phyloP scores from a whole-genome alignment of 257 asterid genomes.

The Plectranthus barbatus region DNA sequence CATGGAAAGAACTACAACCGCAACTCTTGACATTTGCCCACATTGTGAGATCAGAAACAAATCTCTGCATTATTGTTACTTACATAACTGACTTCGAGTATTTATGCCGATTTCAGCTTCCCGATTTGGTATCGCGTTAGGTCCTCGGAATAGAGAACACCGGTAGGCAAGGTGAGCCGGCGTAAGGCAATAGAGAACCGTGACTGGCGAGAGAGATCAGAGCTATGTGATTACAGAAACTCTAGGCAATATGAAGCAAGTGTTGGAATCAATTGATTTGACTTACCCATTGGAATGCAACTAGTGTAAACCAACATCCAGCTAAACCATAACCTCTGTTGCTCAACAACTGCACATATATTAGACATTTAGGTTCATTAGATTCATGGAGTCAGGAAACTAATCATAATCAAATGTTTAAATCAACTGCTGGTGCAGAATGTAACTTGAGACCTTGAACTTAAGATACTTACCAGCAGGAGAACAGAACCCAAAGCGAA shows the following conservation, averaged over 20 bases:
- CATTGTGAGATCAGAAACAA: background rate
- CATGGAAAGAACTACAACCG: background rate
- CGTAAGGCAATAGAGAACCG: slow-evolving; percentile 64
- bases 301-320: slow-evolving; percentile 85
- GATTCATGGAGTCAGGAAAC: too few relatives aligned
- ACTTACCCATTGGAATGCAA: slow-evolving; percentile 90
- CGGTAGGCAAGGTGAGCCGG: slow-evolving; percentile 53
- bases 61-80: background rate
- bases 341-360: slow-evolving; percentile 47
- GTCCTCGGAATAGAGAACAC: slow-evolving; percentile 55
- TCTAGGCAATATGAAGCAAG: background rate
- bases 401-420: background rate
- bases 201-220: slow-evolving; percentile 36
- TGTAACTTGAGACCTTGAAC: background rate
- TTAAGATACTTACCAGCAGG: slow-evolving; percentile 45
- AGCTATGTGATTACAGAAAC: background rate
- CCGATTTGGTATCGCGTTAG: slow-evolving; percentile 23
- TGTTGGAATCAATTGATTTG: background rate
- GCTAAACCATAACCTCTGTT: slow-evolving; percentile 64
- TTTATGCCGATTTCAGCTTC: slow-evolving; percentile 39
- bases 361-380: background rate
- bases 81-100: background rate
- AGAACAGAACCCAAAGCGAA: slow-evolving; percentile 57
- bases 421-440: background rate
- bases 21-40: background rate